Base-by-base conservation (phyloP, 2,329 filamentous ascomycete species). In the Beauveria sp. region DNA sequence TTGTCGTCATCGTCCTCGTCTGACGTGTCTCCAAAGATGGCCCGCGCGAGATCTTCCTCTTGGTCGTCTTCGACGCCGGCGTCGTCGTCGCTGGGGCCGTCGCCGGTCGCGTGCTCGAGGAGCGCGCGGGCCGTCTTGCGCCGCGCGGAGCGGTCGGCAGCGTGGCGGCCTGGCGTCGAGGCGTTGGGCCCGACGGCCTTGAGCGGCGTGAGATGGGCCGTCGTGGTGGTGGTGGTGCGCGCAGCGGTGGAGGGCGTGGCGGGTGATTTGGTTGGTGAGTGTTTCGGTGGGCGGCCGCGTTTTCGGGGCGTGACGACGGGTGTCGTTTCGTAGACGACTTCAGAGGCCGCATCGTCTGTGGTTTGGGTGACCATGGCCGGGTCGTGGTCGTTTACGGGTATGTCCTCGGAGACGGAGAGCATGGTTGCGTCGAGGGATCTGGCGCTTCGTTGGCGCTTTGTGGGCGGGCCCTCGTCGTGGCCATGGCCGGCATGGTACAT, bases 141-240 rank as follows among this genome's bases (percentile, higher is more conserved):
- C 68, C 89, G 86, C 2, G 93, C 93, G 5, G 93, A 97, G 54
- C 89, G 86, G 74, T 97, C 91, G 22, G 89, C 89, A 65, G 90
- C 89, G 48, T 83, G 80, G 66, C 86, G 82, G 43, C 84, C 83
- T 0, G 90, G 88, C 1, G 88, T 91, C 40, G 76, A 69, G 7
- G 73, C 75, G 42, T 70, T 76, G 24, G 69, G 57, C 12, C 70
- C 69, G 24, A 65, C 68, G 4, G 67, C 63, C 60, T 72, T 79
- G 14, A 73, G 68, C 0, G 79, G 79, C 0, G 80, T 81, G 53
- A 71, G 68, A 7, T 75, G 70, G 3, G 67, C 64, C 31, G 69
- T 66, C 4, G 70, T 72, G 14, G 72, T 34, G 31, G 10, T 34
- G 31, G 12, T 34, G 31, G 5, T 34, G 12, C 31, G 71, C 16